Evolutionary conservation across 441 rosid species (phyloP), one percentile per base, ranked within the genome.

Genomic region (Aquilaria agallochum): DNA sequence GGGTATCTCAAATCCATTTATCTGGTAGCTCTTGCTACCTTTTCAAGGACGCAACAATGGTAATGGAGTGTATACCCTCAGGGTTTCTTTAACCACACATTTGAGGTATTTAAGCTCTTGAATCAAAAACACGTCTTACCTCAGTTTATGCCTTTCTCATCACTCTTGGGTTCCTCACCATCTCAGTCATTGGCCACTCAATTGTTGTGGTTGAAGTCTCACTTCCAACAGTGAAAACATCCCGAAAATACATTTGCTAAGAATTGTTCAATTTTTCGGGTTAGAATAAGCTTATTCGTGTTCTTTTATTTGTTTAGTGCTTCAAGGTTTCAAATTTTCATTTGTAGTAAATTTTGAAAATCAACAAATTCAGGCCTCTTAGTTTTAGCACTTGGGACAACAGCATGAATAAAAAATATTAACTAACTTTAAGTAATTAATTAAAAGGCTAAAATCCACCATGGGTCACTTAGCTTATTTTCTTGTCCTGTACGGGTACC

Each of bases 31-130:
- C 27, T 62, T 7, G 1, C 66, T 8, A 47, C 57, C 34, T 52
- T 62, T 58, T 53, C 66, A 52, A 52, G 45, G 58, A 11, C 10
- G 50, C 31, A 62, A 10, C 31, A 54, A 52, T 4, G 67, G 58
- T 36, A 62, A 54, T 7, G 67, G 3, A 46, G 60, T 46, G 53
- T 64, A 60, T 15, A 64, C n/a, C 54, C 67, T 64, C 32, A 64
- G 20, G 15, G 58, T 31, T 14, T 55, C 67, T 15, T 64, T 64
- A 8, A 64, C 40, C 4, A 64, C 59, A 36, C 59, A 54, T 55
- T 55, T 54, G 6, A 64, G 34, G 55, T 31, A 64, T 48, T 55
- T 45, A 1, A 64, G 53, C 11, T 64, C 60, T 13, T 55, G 67
- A 55, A 46, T 55, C 46, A 4, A 53, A 53, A 6, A 63, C 53